Evolutionary conservation across 2,329 filamentous ascomycete genomes (phyloP).

Genomic region (Sarocladium oryzae): DNA sequence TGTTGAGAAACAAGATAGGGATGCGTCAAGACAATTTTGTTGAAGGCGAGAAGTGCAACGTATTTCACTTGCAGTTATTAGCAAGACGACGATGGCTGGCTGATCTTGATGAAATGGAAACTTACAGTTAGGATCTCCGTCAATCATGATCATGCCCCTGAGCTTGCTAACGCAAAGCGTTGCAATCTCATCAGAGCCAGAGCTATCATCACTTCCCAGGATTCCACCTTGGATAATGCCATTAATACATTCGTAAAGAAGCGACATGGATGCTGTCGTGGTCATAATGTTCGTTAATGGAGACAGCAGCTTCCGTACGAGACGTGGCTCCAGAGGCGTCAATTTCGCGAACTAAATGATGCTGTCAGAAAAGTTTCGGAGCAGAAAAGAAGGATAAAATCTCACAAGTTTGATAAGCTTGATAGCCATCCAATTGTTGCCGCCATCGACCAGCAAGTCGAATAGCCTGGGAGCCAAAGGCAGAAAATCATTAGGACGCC

Average conservation of each 20-base stretch:
- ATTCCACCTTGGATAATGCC: constrained; percentile 97
- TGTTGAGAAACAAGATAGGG: constrained; percentile 84
- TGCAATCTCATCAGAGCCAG: constrained; percentile 86
- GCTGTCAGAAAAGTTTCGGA: constrained; percentile 13
- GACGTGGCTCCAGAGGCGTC: constrained; percentile 82
- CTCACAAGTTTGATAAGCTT: constrained; percentile 90
- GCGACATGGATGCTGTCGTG: constrained; percentile 94
- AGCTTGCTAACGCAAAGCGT: constrained; percentile 88
- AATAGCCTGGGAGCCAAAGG: constrained; percentile 87
- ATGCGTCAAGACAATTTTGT: constrained; percentile 86
- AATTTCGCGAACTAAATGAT: constrained; percentile 94
- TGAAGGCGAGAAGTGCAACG: constrained; percentile 89
- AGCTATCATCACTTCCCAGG: constrained; percentile 70
- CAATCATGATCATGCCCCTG: constrained; percentile 86
- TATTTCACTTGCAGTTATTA: constrained; percentile 81
- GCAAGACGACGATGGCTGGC: background rate
- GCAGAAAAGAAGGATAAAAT: no score
- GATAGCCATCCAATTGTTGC: constrained; percentile 99
- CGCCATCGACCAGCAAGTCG: constrained; percentile 81
- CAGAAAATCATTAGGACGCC: constrained; percentile 87
- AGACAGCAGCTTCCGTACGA: constrained; percentile 85
- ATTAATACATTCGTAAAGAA: constrained; percentile 97
- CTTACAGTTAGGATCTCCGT: constrained; percentile 88
- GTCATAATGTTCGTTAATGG: constrained; percentile 89
- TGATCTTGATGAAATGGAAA: constrained; percentile 13